Conservation (phyloP, 306 rosid species). For the Gastrolobium villosum region DNA sequence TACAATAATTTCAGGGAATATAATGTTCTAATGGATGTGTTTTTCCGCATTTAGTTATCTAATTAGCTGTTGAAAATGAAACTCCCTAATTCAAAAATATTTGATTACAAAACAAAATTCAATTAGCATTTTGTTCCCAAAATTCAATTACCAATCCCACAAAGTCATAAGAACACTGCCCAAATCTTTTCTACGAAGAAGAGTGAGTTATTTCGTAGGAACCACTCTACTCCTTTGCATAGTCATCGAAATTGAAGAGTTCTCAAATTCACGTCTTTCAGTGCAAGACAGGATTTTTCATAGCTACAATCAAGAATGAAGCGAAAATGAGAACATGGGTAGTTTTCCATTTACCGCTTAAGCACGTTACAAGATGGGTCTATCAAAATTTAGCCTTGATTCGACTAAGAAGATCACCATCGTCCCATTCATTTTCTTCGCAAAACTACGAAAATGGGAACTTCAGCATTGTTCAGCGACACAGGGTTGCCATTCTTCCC, state of each 20-base stretch:
- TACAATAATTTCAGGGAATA: too few relatives aligned
- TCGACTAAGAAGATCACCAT: neutral
- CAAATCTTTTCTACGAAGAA: neutral
- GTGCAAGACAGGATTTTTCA: constrained; percentile 8
- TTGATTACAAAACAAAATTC: neutral
- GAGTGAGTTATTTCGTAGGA: neutral
- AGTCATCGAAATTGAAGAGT: neutral
- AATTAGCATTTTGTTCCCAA: neutral
- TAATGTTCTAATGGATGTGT: neutral
- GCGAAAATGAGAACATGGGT: constrained; percentile 50
- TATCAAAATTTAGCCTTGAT: constrained; percentile 35
- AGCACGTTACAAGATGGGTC: constrained; percentile 33
- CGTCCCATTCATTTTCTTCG: constrained; percentile 43
- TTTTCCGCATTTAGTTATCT: neutral
- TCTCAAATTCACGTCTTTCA: neutral
- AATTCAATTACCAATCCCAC: neutral
- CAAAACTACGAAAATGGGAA: constrained; percentile 1
- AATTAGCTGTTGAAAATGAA: neutral
- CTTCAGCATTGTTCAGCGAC: constrained; percentile 1
- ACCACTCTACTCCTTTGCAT: constrained; percentile 19
- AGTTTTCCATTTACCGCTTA: constrained; percentile 11
- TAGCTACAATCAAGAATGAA: constrained; percentile 32
- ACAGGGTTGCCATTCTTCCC: constrained; percentile 30
- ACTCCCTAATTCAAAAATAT: neutral
- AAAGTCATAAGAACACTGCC: neutral